Evolutionary conservation across 805 yeast genomes (phyloP).

Genomic region (Cyberlindnera euphorbiiphila): DNA sequence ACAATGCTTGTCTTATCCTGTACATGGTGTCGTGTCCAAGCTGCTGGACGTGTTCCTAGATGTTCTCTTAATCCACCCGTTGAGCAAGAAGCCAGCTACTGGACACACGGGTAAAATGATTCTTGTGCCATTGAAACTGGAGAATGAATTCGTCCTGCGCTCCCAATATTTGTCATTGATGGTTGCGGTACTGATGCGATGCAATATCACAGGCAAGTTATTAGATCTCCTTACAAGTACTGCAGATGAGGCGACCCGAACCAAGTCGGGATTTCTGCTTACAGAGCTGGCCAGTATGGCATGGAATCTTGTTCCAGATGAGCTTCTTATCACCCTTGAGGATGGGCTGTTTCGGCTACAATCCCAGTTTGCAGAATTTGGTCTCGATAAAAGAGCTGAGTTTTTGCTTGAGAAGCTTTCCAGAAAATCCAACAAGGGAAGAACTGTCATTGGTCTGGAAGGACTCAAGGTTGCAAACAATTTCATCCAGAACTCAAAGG

Average conservation of each 20-base stretch:
- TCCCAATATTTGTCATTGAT: slow-evolving; percentile 68
- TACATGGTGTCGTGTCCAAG: slow-evolving; percentile 52
- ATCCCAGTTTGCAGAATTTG: background rate
- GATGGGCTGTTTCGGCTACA: background rate
- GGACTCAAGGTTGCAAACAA: slow-evolving; percentile 22
- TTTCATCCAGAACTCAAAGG: slow-evolving; percentile 26
- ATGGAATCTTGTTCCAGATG: slow-evolving; percentile 50
- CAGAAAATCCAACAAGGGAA: slow-evolving; percentile 36
- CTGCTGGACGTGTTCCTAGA: slow-evolving; percentile 71
- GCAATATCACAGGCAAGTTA: slow-evolving; percentile 50
- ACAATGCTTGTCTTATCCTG: slow-evolving; percentile 56
- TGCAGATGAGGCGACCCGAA: slow-evolving; percentile 40
- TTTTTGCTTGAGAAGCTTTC: slow-evolving; percentile 47
- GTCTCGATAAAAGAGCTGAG: slow-evolving; percentile 28
- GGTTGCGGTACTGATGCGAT: slow-evolving; percentile 48
- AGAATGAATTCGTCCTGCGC: slow-evolving; percentile 40
- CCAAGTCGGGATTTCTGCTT: slow-evolving; percentile 61
- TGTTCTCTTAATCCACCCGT: slow-evolving; percentile 53
- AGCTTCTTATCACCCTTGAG: slow-evolving; percentile 27
- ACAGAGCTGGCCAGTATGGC: slow-evolving; percentile 59
- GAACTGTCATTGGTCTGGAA: slow-evolving; percentile 34
- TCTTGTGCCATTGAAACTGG: slow-evolving; percentile 31
- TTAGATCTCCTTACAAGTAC: slow-evolving; percentile 38
- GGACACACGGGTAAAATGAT: slow-evolving; percentile 17
- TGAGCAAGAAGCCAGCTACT: slow-evolving; percentile 31